Evolutionary conservation across 2,329 filamentous ascomycete species (phyloP).

Genomic region (Neoascochyta sp.): DNA sequence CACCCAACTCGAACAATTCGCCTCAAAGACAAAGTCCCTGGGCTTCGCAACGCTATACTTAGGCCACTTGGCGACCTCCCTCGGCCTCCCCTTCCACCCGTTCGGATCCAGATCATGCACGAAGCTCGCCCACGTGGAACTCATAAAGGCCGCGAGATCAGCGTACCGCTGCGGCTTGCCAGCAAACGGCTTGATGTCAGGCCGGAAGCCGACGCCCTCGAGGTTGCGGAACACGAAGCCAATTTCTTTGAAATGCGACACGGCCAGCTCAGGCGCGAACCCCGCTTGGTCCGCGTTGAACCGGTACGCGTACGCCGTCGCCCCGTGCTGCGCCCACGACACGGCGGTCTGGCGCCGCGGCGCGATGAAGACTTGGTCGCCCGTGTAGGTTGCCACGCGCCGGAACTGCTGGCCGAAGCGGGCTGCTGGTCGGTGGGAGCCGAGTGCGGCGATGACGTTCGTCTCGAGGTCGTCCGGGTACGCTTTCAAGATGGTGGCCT

Average conservation of each 20-base stretch:
- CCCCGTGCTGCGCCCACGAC: slow-evolving; percentile 44
- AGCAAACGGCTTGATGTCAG: slow-evolving; percentile 21
- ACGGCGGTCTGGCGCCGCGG: slow-evolving; percentile 50
- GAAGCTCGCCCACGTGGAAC: slow-evolving; percentile 40
- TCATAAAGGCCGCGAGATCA: slow-evolving; percentile 39
- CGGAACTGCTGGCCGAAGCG: slow-evolving; percentile 45
- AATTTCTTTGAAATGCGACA: slow-evolving; percentile 51
- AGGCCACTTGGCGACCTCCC: slow-evolving; percentile 7
- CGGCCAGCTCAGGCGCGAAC: slow-evolving; percentile 41
- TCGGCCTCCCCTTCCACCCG: slow-evolving; percentile 1
- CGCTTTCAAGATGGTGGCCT: slow-evolving; percentile 7
- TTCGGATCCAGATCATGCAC: slow-evolving; percentile 38
- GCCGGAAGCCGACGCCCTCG: slow-evolving; percentile 38
- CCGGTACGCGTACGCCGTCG: slow-evolving; percentile 55
- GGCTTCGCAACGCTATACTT: slow-evolving; percentile 18
- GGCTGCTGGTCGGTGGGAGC: slow-evolving; percentile 8
- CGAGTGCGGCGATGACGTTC: slow-evolving; percentile 12
- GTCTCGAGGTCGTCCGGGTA: slow-evolving; percentile 15
- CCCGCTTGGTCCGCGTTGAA: slow-evolving; percentile 51
- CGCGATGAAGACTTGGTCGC: slow-evolving; percentile 54
- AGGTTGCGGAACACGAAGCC: slow-evolving; percentile 43
- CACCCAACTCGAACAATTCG: slow-evolving; percentile 27
- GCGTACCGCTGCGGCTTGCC: slow-evolving; percentile 28
- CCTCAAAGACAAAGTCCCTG: slow-evolving; percentile 43
- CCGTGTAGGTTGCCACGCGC: slow-evolving; percentile 46